phyloP scores from a whole-genome alignment of 2,329 filamentous ascomycete species.

The Intubia oerlemansii region DNA sequence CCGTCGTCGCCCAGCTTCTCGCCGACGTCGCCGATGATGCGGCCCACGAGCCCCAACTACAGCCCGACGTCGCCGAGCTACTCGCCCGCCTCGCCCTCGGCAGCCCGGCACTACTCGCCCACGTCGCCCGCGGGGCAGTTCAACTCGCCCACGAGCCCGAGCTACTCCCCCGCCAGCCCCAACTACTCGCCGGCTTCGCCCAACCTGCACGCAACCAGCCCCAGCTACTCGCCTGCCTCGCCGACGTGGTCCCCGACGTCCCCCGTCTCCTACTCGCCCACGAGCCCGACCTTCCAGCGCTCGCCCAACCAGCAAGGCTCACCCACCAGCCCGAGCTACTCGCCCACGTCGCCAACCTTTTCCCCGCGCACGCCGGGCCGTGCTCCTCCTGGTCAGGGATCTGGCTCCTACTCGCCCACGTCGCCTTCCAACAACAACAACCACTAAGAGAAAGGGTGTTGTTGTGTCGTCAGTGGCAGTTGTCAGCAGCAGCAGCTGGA shows the following conservation, averaged over 20 bases:
- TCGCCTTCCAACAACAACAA: constrained; percentile 19
- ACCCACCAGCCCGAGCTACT: constrained; percentile 49
- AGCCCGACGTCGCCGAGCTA: constrained; percentile 45
- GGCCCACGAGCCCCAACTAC: constrained; percentile 35
- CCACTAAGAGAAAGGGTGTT: not conserved
- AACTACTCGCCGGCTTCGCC: constrained; percentile 51
- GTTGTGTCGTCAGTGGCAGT: no score
- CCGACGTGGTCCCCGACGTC: constrained; percentile 66
- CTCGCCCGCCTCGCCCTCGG: constrained; percentile 38
- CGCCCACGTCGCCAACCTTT: constrained; percentile 34
- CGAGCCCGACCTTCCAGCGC: constrained; percentile 36
- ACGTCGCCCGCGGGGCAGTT: constrained; percentile 57
- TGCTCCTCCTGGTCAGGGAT: constrained; percentile 14
- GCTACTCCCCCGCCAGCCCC: constrained; percentile 49
- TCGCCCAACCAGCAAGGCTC: constrained; percentile 32
- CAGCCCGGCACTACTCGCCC: constrained; percentile 35
- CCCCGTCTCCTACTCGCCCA: constrained; percentile 39
- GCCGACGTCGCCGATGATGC: constrained; percentile 36
- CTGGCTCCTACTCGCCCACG: constrained; percentile 19
- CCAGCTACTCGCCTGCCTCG: constrained; percentile 47
- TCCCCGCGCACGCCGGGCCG: constrained; percentile 23
- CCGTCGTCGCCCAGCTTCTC: constrained; percentile 43
- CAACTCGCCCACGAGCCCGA: constrained; percentile 54
- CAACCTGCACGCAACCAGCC: constrained; percentile 31
- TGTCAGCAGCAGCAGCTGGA: no score